Percentiles rank a stretch among this genome's conserved stretches.
phyloP scores from a whole-genome alignment of 176 grass and related monocot genomes.

The Oryza longistaminata region DNA sequence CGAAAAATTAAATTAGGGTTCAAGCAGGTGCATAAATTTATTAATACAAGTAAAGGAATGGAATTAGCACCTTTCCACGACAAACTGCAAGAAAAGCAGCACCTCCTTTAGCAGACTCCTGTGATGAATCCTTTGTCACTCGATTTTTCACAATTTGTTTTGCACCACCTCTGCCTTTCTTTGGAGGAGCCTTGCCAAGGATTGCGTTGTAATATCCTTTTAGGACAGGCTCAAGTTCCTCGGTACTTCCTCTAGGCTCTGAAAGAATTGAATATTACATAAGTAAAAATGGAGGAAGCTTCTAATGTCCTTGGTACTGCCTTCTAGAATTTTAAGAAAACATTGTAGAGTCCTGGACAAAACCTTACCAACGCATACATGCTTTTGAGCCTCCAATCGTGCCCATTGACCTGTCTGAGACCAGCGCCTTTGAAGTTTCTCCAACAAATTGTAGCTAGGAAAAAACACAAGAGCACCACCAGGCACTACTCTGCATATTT shows the following conservation, averaged over 20 bases:
- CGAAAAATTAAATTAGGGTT: slow-evolving; percentile 16
- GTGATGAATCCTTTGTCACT: slow-evolving; percentile 52
- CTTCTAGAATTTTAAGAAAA: slow-evolving; percentile 21
- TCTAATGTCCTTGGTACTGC: not conserved
- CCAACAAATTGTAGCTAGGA: slow-evolving; percentile 93
- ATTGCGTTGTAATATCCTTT: slow-evolving; percentile 92
- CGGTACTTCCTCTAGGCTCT: slow-evolving; percentile 83
- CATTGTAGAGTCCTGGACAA: slow-evolving; percentile 29
- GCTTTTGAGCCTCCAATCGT: slow-evolving; percentile 85
- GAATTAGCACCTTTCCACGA: slow-evolving; percentile 78
- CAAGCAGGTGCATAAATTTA: slow-evolving; percentile 25
- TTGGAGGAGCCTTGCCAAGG: slow-evolving; percentile 54
- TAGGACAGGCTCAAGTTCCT: slow-evolving; percentile 86
- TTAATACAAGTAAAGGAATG: slow-evolving; percentile 24
- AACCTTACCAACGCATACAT: slow-evolving; percentile 79
- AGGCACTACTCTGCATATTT: slow-evolving; percentile 90
- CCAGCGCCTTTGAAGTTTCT: slow-evolving; percentile 79
- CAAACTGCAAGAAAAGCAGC: slow-evolving; percentile 98
- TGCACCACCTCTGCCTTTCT: slow-evolving; percentile 56
- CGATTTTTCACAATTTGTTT: slow-evolving; percentile 63
- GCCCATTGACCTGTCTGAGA: slow-evolving; percentile 86
- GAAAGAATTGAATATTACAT: slow-evolving; percentile 40
- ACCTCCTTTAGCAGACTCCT: slow-evolving; percentile 58
- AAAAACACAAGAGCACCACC: slow-evolving; percentile 93
- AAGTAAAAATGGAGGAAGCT: slow-evolving; percentile 25